Conservation (phyloP, 2,329 filamentous ascomycete genomes). For the Diaporthe sp. region DNA sequence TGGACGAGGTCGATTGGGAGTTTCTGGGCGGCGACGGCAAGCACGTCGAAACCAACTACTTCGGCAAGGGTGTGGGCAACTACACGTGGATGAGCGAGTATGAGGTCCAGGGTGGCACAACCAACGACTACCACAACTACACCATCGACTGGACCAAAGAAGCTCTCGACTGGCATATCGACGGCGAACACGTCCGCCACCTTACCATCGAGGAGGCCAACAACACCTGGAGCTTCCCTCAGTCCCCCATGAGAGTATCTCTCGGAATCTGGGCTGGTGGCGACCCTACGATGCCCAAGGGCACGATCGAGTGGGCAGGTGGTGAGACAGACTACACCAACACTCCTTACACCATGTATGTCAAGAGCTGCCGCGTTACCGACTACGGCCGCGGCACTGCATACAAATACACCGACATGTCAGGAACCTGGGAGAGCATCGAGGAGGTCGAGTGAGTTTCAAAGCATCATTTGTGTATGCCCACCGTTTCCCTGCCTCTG, state of each 20-base stretch:
- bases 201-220: slow-evolving; percentile 71
- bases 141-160: slow-evolving; percentile 79
- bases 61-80: slow-evolving; percentile 77
- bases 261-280: slow-evolving; percentile 75
- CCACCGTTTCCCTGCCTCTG: neutral
- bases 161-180: slow-evolving; percentile 75
- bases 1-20: slow-evolving; percentile 92
- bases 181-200: slow-evolving; percentile 72
- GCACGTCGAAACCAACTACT: slow-evolving; percentile 79
- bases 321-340: slow-evolving; percentile 73
- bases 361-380: slow-evolving; percentile 67
- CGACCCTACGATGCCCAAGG: slow-evolving; percentile 62
- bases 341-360: slow-evolving; percentile 79
- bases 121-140: slow-evolving; percentile 78
- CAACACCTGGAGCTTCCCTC: slow-evolving; percentile 73
- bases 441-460: slow-evolving; percentile 61
- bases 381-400: slow-evolving; percentile 72
- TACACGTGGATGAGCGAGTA: slow-evolving; percentile 72
- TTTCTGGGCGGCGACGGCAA: slow-evolving; percentile 76
- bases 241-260: slow-evolving; percentile 79
- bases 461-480: neutral
- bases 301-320: slow-evolving; percentile 77
- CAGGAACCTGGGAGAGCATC: slow-evolving; percentile 73
- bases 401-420: slow-evolving; percentile 72
- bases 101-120: slow-evolving; percentile 62